phyloP scores from a whole-genome alignment of 2,329 filamentous ascomycete species.

The Myotisia sp. region DNA sequence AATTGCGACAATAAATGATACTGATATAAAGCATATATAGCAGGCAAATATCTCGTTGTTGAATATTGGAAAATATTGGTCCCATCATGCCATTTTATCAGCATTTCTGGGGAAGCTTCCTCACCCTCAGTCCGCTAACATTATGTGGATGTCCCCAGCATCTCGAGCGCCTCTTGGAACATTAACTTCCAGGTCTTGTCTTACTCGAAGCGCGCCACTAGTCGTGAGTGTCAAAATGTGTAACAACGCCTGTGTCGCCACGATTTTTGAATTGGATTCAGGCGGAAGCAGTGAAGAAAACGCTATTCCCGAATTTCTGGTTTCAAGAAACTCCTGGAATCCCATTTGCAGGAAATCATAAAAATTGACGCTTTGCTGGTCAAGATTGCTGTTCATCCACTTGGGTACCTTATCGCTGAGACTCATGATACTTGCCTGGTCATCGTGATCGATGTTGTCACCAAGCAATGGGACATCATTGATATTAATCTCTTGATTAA shows the following conservation, averaged over 20 bases:
- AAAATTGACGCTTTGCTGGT: constrained; percentile 49
- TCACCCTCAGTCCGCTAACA: neutral
- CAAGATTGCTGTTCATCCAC: constrained; percentile 39
- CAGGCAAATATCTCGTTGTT: too few relatives aligned
- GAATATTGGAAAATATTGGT: too few relatives aligned
- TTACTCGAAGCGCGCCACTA: constrained; percentile 47
- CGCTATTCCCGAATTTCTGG: constrained; percentile 29
- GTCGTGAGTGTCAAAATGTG: constrained; percentile 59
- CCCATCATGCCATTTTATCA: too few relatives aligned
- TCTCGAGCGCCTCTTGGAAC: constrained; percentile 7
- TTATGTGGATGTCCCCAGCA: constrained; percentile 7
- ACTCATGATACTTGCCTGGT: constrained; percentile 16
- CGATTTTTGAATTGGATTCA: constrained; percentile 37
- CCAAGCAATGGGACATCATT: constrained; percentile 8
- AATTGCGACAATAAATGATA: too few relatives aligned
- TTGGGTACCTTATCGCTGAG: too few relatives aligned
- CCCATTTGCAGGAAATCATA: constrained; percentile 42
- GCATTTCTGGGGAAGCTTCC: too few relatives aligned
- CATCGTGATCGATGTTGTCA: constrained; percentile 14
- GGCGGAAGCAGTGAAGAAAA: constrained; percentile 60
- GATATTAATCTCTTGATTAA: constrained; percentile 17
- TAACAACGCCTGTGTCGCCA: constrained; percentile 62
- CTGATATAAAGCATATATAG: too few relatives aligned
- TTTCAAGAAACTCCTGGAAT: constrained; percentile 25
- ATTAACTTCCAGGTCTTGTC: constrained; percentile 36